Evolutionary conservation across 106 monocot genomes (phyloP), one percentile per base, ranked within the genome.

Genomic region (Alisma plantagoaquatica): DNA sequence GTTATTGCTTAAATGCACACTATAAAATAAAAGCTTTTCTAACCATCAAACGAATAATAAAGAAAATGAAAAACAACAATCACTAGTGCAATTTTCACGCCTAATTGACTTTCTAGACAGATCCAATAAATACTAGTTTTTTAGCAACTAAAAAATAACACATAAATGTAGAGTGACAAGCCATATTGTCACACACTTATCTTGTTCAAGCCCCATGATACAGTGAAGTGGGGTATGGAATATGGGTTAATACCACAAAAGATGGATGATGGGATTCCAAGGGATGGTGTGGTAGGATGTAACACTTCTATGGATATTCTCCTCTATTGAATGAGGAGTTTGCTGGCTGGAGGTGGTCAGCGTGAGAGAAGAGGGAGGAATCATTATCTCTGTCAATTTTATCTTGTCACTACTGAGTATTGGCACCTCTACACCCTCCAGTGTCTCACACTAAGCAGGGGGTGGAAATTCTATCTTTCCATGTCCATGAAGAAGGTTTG

Each of bases 381-480:
- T 62, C 23, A 78, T 69, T 63, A 98, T 49, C 42, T 89, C 63
- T 49, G 69, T 70, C 96, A 89, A 98, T 10, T 61, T 70, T 12
- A 82, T 49, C 48, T 49, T 71, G 48, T 85, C 85, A 33, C 73
- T 67, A 2, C 85, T 79, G 7, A 67, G 50, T 38, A 90, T 74
- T 21, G 96, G 81, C 6, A 90, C 89, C 71, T 98, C 96, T 6
- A 72, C 49, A 31, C 81, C 85, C 4, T 43, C 73, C 24, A 77
- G 18, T 5, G 56, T 41, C n/a, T n/a, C n/a, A n/a, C n/a, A n/a
- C n/a, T n/a, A n/a, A n/a, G n/a, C n/a, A 4, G 62, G 64, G 26
- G 38, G 29, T 43, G 53, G 70, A 44, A 33, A 20, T 22, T 46
- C 30, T 41, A 51, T 55, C 43, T n/a, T n/a, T n/a, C n/a, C n/a